Evolutionary conservation across 164 flowering plant genomes (phyloP), one percentile per base, ranked within the genome.

Genomic region (Sextonia rubra): DNA sequence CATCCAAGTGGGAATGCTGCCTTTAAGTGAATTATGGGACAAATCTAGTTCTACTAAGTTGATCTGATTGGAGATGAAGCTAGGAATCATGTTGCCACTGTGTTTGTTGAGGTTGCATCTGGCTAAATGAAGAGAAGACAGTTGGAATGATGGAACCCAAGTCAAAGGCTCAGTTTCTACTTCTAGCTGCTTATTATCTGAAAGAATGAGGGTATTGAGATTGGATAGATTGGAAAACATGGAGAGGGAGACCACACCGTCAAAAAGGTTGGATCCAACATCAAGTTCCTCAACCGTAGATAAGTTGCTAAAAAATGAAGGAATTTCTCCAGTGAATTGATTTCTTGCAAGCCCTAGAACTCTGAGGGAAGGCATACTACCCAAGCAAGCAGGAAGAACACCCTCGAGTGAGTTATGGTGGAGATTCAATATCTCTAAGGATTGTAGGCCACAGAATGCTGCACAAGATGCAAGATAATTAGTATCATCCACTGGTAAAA

Each of bases 1-100:
- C 30, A 70, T 44, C 73, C 73, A 70, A 3, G 73, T 18, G 2
- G 74, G 68, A 63, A 61, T 44, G 29, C 58, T 62, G 2, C 74
- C 68, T 7, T 18, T 23, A 14, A 68, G 58, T 22, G 55, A 47
- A 25, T 68, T 66, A 27, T 30, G 49, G 47, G 49, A 66, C 48
- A 66, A 44, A 44, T 66, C 70, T 23, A 68, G 55, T 11, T 8
- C 8, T 24, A 23, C 18, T 23, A 68, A 47, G 26, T 22, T 1
- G n/a, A 18, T 2, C 47, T 68, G 70, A n/a, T 11, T 48, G 18
- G 58, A 44, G 30, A 68, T 2, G 18, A 68, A 68, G 58, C 58
- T 68, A 47, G 56, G 70, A 47, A 68, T 27, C 14, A 27, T n/a
- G 17, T 26, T 64, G 68, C 47, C 58, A 0, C 24, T 47, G 47